Evolutionary conservation across 2,329 filamentous ascomycete genomes (phyloP), one percentile per base, ranked within the genome.

Genomic region (Epichloe sylvatica): DNA sequence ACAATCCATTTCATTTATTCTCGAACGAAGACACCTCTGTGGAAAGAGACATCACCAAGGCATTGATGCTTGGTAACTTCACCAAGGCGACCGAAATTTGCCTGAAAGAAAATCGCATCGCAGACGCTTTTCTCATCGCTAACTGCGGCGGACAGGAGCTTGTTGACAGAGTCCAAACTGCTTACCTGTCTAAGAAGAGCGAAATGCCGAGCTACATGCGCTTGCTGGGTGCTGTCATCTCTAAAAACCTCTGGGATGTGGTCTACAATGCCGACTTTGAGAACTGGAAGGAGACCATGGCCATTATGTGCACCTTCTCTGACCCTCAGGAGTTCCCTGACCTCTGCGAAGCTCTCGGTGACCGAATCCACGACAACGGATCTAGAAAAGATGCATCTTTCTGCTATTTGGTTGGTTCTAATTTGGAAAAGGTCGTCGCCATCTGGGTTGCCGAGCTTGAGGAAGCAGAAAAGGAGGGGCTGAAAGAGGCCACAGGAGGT

Each of bases 261-360:
- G 92, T 97, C 7, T 88, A 97, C 69, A 98, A 98, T 61, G 92
- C 91, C 7, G 86, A 96, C 61, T 71, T 98, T 43, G 77, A 78
- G 47, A 86, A 92, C 67, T 98, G 92, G 94, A 97, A 94, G 69
- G 92, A 97, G 67, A 83, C 91, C 3, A 94, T 98, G 86, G 90
- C 88, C 30, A 86, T 90, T 1, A 72, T 98, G 49, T 98, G 92
- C 76, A 97, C 92, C 1, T 98, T 91, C 66, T 92, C 92, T 0
- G 84, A 94, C 54, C 84, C 89, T 42, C 78, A 79, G 38, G 91
- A 98, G 59, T 98, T 98, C 64, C 81, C 91, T 5, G 89, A 96
- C 62, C 81, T 98, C 11, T 98, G 91, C 61, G 92, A 98, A 65
- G 87, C 88, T 33, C 78, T 98, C 21, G 92, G 92, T 57, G 94